These are phyloP conservation scores for Jackrogersella multiformis DNA, from an alignment of 495 filamentous ascomycete species.

Conservation along the genomic window DNA sequence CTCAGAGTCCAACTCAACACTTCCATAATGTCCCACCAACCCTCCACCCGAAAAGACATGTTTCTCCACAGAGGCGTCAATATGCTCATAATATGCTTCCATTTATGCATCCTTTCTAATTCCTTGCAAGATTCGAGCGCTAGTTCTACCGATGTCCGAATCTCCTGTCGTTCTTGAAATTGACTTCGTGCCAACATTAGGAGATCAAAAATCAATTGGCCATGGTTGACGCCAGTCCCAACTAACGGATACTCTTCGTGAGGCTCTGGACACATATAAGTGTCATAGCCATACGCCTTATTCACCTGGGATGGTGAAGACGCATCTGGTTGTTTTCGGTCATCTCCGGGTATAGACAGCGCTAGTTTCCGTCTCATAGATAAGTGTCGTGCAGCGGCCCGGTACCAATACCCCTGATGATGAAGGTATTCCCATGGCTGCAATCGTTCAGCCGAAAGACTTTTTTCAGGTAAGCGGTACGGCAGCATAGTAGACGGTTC, in stretches of 20 bases:
- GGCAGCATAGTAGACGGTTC: conserved; percentile 49
- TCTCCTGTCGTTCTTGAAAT: conserved; percentile 70
- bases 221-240: conserved; percentile 70
- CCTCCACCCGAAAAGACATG: conserved; percentile 77
- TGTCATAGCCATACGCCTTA: conserved; percentile 79
- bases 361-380: conserved; percentile 69
- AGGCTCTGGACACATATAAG: conserved; percentile 82
- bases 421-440: conserved; percentile 83
- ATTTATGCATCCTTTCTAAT: conserved; percentile 67
- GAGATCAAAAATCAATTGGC: conserved; percentile 65
- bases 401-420: conserved; percentile 88
- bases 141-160: conserved; percentile 71
- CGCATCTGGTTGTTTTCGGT: conserved; percentile 71
- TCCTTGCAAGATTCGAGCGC: conserved; percentile 75
- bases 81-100: conserved; percentile 71
- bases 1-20: conserved; percentile 78
- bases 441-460: conserved; percentile 69
- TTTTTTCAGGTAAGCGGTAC: conserved; percentile 74
- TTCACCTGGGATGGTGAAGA: conserved; percentile 73
- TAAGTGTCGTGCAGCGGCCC: conserved; percentile 72
- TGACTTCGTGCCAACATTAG: conserved; percentile 69
- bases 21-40: conserved; percentile 82
- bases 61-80: conserved; percentile 76
- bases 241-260: conserved; percentile 72
- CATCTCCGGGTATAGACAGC: conserved; percentile 75